Conservation (phyloP, 2,329 filamentous ascomycete genomes). For the Colletotrichum sp. region DNA sequence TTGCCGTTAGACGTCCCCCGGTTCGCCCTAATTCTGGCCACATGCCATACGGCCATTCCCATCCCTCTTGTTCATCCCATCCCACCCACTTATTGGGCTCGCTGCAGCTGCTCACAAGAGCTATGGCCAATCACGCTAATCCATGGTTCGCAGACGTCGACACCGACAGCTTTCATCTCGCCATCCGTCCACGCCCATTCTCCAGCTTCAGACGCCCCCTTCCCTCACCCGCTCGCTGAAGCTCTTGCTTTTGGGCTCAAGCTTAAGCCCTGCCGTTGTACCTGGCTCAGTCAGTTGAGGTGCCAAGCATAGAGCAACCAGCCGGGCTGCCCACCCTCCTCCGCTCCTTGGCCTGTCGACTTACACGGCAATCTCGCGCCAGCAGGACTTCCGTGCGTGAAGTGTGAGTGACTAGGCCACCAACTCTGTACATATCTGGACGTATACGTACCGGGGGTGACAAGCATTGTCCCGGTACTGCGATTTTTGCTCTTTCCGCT, state of each 20-base stretch:
- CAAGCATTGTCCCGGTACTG: background rate
- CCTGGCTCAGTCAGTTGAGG: background rate
- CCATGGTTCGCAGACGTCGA: conserved; percentile 15
- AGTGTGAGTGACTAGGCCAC: background rate
- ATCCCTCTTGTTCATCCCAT: conserved; percentile 16
- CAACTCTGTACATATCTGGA: background rate
- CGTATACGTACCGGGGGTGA: background rate
- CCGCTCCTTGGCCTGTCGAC: background rate
- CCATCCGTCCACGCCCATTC: background rate
- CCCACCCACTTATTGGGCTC: conserved; percentile 17
- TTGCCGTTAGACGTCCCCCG: conserved; percentile 19
- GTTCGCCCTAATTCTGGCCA: conserved; percentile 15
- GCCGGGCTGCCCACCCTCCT: background rate
- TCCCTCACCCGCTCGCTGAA: background rate
- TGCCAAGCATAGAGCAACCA: background rate
- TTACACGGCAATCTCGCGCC: background rate
- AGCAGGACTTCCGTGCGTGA: background rate
- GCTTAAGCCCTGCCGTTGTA: background rate
- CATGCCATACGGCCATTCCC: conserved; percentile 16
- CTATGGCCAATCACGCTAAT: conserved; percentile 24
- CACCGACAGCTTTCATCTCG: background rate
- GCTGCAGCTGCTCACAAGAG: conserved; percentile 11
- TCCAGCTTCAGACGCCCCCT: background rate
- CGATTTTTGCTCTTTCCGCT: background rate
- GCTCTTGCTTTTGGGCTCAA: background rate